A percentile compares a stretch with the other conserved stretches of the same genome.
Conservation (phyloP, 768 basidiomycete genomes). For the Leccinum fibrillosum region DNA sequence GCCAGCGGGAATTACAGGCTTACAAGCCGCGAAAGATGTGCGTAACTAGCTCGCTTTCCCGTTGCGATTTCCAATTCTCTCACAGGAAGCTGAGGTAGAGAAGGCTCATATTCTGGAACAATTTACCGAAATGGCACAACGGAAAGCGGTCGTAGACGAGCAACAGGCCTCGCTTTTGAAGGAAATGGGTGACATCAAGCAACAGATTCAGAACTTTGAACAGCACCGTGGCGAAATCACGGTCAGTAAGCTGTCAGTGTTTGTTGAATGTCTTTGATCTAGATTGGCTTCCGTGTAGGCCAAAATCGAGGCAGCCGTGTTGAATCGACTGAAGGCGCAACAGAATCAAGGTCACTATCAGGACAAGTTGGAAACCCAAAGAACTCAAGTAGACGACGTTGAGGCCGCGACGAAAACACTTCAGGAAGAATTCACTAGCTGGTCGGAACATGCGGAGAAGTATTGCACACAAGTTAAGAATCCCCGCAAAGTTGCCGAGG, state of each 20-base stretch:
- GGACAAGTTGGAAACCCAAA: conserved; percentile 51
- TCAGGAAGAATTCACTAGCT: conserved; percentile 62
- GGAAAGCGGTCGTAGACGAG: conserved; percentile 47
- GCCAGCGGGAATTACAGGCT: conserved; percentile 56
- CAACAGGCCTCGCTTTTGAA: conserved; percentile 41
- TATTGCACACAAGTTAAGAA: conserved; percentile 58
- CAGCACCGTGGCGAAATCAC: conserved; percentile 38
- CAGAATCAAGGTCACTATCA: conserved; percentile 45
- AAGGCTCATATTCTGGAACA: conserved; percentile 48
- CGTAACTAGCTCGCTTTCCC: conserved; percentile 12
- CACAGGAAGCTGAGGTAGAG: conserved; percentile 54
- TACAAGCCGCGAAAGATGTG: conserved; percentile 55
- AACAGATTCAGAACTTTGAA: conserved; percentile 50
- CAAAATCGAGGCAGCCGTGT: conserved; percentile 47
- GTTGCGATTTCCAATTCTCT: neutral
- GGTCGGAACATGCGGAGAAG: conserved; percentile 61
- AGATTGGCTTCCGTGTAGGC: conserved; percentile 34
- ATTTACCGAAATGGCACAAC: conserved; percentile 41
- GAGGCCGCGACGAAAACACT: conserved; percentile 48
- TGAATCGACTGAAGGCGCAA: conserved; percentile 49
- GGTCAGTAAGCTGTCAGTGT: conserved; percentile 35
- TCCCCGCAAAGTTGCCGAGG: conserved; percentile 51
- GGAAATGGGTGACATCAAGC: conserved; percentile 45
- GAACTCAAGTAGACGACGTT: conserved; percentile 40
- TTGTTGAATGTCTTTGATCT: neutral